Percentiles rank a stretch among this genome's conserved stretches.
Evolutionary conservation across 2,329 filamentous ascomycete genomes (phyloP).

Genomic region (Aspergillus brasiliensis): DNA sequence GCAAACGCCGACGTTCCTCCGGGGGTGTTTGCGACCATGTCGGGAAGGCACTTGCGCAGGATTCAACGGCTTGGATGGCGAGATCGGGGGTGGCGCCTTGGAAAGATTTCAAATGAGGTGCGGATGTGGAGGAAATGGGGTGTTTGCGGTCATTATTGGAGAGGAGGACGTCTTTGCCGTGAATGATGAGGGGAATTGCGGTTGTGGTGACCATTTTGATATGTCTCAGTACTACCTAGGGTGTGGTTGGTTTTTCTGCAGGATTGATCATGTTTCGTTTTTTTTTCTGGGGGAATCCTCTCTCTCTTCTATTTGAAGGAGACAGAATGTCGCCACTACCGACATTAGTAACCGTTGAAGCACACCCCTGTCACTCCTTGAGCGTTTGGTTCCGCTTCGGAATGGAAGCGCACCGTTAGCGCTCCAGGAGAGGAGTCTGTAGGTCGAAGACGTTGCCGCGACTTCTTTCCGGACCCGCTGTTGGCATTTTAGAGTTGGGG

Average conservation of each 20-base stretch:
- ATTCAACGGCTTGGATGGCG: slow-evolving; percentile 8
- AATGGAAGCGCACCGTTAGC: background rate
- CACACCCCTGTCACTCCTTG: too few species aligned
- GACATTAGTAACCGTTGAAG: too few species aligned
- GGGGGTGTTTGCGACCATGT: slow-evolving; percentile 6
- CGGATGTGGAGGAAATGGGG: background rate
- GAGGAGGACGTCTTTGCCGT: background rate
- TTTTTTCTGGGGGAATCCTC: too few species aligned
- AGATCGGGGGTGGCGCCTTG: slow-evolving; percentile 12
- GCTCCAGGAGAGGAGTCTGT: too few species aligned
- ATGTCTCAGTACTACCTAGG: too few species aligned
- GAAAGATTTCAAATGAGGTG: background rate
- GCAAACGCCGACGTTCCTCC: background rate
- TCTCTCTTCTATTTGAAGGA: too few species aligned
- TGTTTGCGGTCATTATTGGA: background rate
- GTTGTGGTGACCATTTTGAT: background rate
- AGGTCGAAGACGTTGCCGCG: background rate
- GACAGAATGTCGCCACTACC: too few species aligned
- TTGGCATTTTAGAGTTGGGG: background rate
- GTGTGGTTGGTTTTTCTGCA: too few species aligned
- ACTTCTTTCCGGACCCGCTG: background rate
- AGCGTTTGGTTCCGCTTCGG: background rate
- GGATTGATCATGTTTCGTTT: too few species aligned
- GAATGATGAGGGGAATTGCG: background rate
- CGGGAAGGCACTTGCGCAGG: slow-evolving; percentile 4